Evolutionary conservation across 176 grass and related monocot genomes (phyloP), one percentile per base, ranked within the genome.

Genomic region (Lolium multiflorum): DNA sequence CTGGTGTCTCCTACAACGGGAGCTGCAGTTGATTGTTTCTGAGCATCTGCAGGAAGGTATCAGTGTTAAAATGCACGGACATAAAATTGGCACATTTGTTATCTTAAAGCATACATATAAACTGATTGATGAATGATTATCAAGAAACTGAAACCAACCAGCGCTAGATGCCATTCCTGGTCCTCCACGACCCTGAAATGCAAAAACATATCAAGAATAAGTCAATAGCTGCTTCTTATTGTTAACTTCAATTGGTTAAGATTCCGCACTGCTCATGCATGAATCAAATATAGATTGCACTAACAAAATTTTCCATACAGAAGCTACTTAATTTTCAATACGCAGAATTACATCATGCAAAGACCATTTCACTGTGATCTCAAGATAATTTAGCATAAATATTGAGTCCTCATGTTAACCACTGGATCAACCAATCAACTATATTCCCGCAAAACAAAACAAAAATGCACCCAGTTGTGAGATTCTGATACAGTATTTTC

Each of bases 141-240:
- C 7, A 68, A 71, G 51, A 84, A 84, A 59, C 55, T 55, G 74
- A 72, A 65, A 76, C 85, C 75, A 82, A 92, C 92, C 97, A 88
- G 81, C 81, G 72, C 41, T 92, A 89, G 94, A 87, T 91, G 87
- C 50, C 85, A 94, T 92, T 46, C 97, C 97, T 71, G 97, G 97
- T 93, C 97, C 97, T 80, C 97, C 97, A 87, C 94, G 94, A 81
- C 97, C 92, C 97, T 99, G 87, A 39, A 98, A 96, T 72, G 39
- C 65, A 85, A 31, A 71, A 82, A 85, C 17, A 22, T 82, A 81
- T 85, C 28, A 79, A 88, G 22, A 65, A 81, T 77, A 74, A 90
- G 82, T 60, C 44, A 91, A 63, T 41, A 51, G 69, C 55, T 84
- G 66, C 22, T 80, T 79, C 46, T 51, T 31, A 88, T 35, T 66